Conservation (phyloP, 73 alveolate species). For the Durusdinium trenchii region DNA sequence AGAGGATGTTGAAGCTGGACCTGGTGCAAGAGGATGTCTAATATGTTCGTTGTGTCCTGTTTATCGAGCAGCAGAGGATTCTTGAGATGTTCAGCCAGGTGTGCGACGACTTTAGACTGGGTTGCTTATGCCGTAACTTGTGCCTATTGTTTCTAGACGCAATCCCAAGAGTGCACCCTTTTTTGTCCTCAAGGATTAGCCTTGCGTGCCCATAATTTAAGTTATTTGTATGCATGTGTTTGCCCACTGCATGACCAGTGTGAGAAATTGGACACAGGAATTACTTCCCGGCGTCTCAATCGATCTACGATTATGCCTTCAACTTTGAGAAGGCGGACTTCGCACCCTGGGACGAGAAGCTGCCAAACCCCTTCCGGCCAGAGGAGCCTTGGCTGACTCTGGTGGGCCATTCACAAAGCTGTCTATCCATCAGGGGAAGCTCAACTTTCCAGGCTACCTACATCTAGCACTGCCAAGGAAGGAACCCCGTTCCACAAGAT, state of each 20-base stretch:
- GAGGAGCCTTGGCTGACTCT: conserved; percentile 74
- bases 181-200: neutral
- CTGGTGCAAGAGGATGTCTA: no score
- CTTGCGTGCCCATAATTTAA: neutral
- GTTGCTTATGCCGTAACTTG: no score
- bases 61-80: no score
- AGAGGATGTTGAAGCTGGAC: no score
- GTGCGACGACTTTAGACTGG: no score
- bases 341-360: conserved; percentile 99
- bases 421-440: neutral
- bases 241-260: neutral
- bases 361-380: conserved; percentile 98
- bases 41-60: no score
- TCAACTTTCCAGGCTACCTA: neutral
- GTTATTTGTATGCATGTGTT: neutral
- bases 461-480: conserved; percentile 22
- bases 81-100: no score
- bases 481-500: conserved; percentile 95
- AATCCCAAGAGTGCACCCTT: neutral
- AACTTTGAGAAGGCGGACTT: conserved; percentile 98
- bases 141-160: no score
- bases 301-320: conserved; percentile 98
- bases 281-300: conserved; percentile 97
- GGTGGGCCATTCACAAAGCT: neutral
- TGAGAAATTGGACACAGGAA: conserved; percentile 32